These are phyloP conservation scores for Entomortierella parvispora DNA, from an alignment of 192 early-diverging fungal species.

Conservation along the genomic window DNA sequence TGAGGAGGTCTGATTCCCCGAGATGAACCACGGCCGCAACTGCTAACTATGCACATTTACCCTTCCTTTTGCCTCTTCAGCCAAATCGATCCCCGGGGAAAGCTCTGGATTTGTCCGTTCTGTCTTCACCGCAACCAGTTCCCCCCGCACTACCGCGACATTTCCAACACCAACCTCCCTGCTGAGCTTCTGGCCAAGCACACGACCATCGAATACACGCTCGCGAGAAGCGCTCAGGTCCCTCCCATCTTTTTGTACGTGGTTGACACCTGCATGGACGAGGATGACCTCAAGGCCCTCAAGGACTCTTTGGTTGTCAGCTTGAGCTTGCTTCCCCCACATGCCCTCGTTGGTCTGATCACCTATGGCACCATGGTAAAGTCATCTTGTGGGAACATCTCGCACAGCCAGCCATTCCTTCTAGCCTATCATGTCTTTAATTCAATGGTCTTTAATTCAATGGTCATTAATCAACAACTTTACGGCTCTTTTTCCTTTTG, in stretches of 20 bases:
- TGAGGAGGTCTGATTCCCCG: neutral
- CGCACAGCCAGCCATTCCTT: too few species aligned
- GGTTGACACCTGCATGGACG: conserved; percentile 97
- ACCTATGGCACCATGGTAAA: conserved; percentile 97
- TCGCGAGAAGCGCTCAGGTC: conserved; percentile 84
- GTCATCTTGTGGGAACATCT: too few species aligned
- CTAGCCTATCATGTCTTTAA: too few species aligned
- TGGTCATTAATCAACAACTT: neutral
- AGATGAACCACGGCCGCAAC: neutral
- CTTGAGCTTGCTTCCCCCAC: conserved; percentile 88
- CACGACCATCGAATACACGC: conserved; percentile 98
- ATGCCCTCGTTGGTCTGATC: conserved; percentile 94
- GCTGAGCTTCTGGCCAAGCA: conserved; percentile 91
- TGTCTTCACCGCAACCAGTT: conserved; percentile 97
- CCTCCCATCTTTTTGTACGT: conserved; percentile 98
- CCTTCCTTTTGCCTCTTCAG: conserved; percentile 51
- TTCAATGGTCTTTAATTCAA: too few species aligned
- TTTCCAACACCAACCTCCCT: conserved; percentile 91
- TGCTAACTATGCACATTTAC: neutral
- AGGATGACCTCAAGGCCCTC: conserved; percentile 94
- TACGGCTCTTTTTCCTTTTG: neutral
- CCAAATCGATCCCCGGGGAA: conserved; percentile 95
- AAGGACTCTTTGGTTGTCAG: conserved; percentile 93
- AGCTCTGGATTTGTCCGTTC: conserved; percentile 99
- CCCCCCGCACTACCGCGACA: conserved; percentile 97